These are phyloP conservation scores for Climacium dendroides DNA, from an alignment of 225 moss, liverwort and hornwort genomes.

Conservation along the genomic window DNA sequence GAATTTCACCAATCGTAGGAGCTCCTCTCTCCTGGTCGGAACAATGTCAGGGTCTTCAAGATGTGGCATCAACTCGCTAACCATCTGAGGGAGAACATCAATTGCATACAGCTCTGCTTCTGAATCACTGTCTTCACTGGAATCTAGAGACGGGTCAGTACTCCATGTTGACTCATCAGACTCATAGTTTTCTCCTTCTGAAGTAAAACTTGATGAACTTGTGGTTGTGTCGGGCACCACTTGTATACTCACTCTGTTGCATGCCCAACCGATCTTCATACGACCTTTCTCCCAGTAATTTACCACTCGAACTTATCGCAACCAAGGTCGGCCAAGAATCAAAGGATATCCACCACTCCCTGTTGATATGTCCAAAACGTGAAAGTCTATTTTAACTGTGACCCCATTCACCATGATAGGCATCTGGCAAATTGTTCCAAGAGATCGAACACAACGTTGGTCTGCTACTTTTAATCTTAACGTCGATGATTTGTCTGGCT, in stretches of 20 bases:
- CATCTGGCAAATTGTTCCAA: too few relatives aligned
- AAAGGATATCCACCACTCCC: too few relatives aligned
- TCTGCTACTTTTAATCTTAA: too few relatives aligned
- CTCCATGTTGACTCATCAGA: background rate
- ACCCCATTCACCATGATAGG: too few relatives aligned
- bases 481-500: too few relatives aligned
- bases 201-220: rapidly evolving
- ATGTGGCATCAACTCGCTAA: rapidly evolving
- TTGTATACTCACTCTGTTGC: background rate
- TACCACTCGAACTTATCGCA: too few relatives aligned
- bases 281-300: too few relatives aligned
- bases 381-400: too few relatives aligned
- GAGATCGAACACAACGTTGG: too few relatives aligned
- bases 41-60: rapidly evolving
- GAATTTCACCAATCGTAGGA: background rate
- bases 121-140: rapidly evolving
- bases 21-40: rapidly evolving
- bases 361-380: too few relatives aligned
- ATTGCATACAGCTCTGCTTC: background rate
- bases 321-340: too few relatives aligned
- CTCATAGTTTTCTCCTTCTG: too few relatives aligned
- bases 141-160: background rate
- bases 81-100: background rate
- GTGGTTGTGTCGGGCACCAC: rapidly evolving
- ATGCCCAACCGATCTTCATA: background rate